A percentile compares a stretch with the other conserved stretches of the same genome.
These are phyloP conservation scores for Aquilaria yunnanensis DNA, from an alignment of 345 rosid genomes.

Conservation along the genomic window DNA sequence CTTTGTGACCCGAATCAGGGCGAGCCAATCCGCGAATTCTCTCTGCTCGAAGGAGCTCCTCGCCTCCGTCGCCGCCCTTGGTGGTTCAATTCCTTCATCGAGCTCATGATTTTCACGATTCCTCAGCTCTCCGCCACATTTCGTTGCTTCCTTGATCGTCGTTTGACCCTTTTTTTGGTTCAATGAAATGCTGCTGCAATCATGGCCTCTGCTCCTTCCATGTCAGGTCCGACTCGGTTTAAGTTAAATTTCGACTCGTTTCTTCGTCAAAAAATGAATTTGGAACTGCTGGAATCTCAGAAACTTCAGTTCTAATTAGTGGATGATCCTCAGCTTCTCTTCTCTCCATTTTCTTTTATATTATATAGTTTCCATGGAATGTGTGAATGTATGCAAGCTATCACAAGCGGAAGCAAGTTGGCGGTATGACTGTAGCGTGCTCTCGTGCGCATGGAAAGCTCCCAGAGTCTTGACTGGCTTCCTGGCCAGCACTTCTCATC, in stretches of 20 bases:
- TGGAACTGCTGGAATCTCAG: constrained; percentile 15
- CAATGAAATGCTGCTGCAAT: constrained; percentile 42
- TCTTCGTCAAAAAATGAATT: constrained; percentile 8
- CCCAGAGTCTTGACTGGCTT: constrained; percentile 86
- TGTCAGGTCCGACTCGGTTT: constrained; percentile 48
- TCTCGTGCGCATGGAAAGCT: constrained; percentile 89
- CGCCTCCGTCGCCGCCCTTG: constrained; percentile 3
- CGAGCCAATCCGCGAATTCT: constrained; percentile 12
- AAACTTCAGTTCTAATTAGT: background rate
- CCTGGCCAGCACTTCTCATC: constrained; percentile 76
- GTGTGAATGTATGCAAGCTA: constrained; percentile 71
- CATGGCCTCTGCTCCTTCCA: constrained; percentile 80
- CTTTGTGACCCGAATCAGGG: constrained; percentile 11
- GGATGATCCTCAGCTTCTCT: background rate
- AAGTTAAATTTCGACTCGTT: background rate
- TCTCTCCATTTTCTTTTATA: constrained; percentile 1
- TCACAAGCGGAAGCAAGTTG: constrained; percentile 64
- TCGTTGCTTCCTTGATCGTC: constrained; percentile 1
- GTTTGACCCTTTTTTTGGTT: constrained; percentile 36
- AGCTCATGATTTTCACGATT: too few relatives aligned
- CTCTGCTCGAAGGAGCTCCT: background rate
- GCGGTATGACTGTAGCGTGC: constrained; percentile 64
- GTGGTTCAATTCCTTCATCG: constrained; percentile 10
- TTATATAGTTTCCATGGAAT: constrained; percentile 73
- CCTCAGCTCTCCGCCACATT: too few relatives aligned